A percentile compares a stretch with the other conserved stretches of the same genome.
phyloP scores from a whole-genome alignment of 2,329 filamentous ascomycete species.

The Fusarium pininemorale region DNA sequence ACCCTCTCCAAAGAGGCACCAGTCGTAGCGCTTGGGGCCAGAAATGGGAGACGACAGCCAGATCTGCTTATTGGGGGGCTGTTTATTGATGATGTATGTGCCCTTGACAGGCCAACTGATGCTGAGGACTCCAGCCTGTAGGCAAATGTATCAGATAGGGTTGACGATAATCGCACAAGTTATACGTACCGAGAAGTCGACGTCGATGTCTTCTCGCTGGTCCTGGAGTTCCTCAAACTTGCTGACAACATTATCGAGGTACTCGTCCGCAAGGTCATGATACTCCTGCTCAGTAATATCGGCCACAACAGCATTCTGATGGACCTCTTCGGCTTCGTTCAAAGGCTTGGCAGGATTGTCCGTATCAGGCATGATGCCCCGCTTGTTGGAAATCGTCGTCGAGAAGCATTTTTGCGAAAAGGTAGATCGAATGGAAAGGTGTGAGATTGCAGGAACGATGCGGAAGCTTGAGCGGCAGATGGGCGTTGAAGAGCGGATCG shows the following conservation, averaged over 20 bases:
- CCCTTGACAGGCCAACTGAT: conserved; percentile 75
- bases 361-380: conserved; percentile 69
- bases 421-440: conserved; percentile 5
- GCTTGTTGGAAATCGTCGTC: conserved; percentile 42
- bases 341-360: conserved; percentile 61
- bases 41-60: conserved; percentile 94
- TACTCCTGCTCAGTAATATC: conserved; percentile 77
- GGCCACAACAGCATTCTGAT: conserved; percentile 58
- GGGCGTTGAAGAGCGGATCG: conserved; percentile 42
- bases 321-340: conserved; percentile 49
- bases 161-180: neutral
- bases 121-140: conserved; percentile 84
- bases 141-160: conserved; percentile 20
- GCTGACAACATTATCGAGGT: conserved; percentile 67
- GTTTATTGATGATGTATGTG: conserved; percentile 96
- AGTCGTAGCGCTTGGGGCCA: conserved; percentile 95
- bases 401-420: conserved; percentile 44
- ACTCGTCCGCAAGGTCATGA: conserved; percentile 79
- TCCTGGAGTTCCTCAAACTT: conserved; percentile 81
- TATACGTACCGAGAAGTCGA: conserved; percentile 82
- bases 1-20: conserved; percentile 76
- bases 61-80: conserved; percentile 96
- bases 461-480: conserved; percentile 37
- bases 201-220: conserved; percentile 77
- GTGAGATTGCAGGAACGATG: conserved; percentile 10